These are phyloP conservation scores for Thelonectria blattea DNA, from an alignment of 2,329 filamentous ascomycete species.

Conservation along the genomic window DNA sequence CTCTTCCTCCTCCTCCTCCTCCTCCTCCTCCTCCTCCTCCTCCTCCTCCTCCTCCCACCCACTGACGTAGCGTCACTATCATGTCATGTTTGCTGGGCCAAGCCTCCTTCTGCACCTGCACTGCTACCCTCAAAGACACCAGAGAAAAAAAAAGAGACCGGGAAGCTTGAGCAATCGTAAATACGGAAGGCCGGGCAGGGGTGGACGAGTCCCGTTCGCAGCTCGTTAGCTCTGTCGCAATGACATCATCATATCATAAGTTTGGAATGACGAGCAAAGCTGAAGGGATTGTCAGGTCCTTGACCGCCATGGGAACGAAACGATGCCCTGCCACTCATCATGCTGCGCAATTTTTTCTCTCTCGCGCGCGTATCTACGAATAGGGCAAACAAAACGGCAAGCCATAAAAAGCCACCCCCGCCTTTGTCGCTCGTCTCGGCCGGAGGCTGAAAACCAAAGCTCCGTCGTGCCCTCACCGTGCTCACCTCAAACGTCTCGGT, in stretches of 20 bases:
- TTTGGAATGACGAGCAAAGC: not conserved
- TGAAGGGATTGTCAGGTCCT: not conserved
- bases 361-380: no score
- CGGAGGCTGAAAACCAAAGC: not conserved
- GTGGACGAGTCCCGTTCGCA: not conserved
- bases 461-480: not conserved
- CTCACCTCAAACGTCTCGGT: slow-evolving; percentile 1
- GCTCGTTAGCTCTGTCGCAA: not conserved
- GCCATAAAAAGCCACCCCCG: not conserved
- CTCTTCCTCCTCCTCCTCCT: no score
- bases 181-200: not conserved
- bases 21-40: no score
- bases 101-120: not conserved
- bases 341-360: no score
- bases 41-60: not conserved
- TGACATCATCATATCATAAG: not conserved
- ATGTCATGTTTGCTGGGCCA: slow-evolving; percentile 8
- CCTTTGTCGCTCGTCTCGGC: not conserved
- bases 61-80: slow-evolving; percentile 13
- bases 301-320: no score
- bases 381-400: not conserved
- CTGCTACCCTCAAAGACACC: not conserved
- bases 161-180: not conserved
- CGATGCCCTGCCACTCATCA: no score
- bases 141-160: not conserved